These are phyloP conservation scores for Colletotrichum sojae DNA, from an alignment of 2,329 filamentous ascomycete genomes.

Conservation along the genomic window DNA sequence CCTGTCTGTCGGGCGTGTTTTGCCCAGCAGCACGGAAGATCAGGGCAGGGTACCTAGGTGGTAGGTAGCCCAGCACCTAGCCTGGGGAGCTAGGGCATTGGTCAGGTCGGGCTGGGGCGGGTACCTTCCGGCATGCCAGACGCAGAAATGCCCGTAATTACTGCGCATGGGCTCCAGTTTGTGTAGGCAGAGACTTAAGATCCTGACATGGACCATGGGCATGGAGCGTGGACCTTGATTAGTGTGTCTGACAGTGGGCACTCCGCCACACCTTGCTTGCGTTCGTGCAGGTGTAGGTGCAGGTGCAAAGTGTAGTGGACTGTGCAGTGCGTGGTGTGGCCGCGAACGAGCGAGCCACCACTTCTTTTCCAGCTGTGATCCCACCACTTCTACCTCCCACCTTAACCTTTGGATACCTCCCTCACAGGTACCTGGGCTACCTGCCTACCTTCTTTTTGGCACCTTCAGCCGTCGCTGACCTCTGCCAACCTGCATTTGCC, in stretches of 20 bases:
- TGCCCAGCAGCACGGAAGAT: conserved; percentile 23
- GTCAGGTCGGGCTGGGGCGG: conserved; percentile 11
- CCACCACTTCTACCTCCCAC: conserved; percentile 8
- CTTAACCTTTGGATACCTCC: too few relatives aligned
- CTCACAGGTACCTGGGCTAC: too few relatives aligned
- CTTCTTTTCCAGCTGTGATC: conserved; percentile 19
- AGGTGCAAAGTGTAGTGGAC: background rate
- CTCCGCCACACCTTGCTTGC: conserved; percentile 33
- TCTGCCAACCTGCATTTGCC: background rate
- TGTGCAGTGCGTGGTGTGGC: background rate
- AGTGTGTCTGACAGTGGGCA: conserved; percentile 6
- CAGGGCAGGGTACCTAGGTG: conserved; percentile 13
- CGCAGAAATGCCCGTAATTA: background rate
- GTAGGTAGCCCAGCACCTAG: background rate
- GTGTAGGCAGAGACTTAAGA: conserved; percentile 35
- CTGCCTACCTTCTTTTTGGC: background rate
- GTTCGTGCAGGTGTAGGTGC: conserved; percentile 13
- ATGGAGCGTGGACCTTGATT: conserved; percentile 16
- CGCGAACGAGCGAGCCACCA: conserved; percentile 22
- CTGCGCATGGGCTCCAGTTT: background rate
- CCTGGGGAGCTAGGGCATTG: conserved; percentile 4
- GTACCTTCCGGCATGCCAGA: conserved; percentile 27
- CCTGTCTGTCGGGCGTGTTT: conserved; percentile 14
- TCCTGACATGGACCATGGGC: conserved; percentile 18
- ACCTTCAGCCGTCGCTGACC: conserved; percentile 5